Evolutionary conservation across 352 stramenopile genomes (phyloP), one percentile per base, ranked within the genome.

Genomic region (Phytophthora foliorum): DNA sequence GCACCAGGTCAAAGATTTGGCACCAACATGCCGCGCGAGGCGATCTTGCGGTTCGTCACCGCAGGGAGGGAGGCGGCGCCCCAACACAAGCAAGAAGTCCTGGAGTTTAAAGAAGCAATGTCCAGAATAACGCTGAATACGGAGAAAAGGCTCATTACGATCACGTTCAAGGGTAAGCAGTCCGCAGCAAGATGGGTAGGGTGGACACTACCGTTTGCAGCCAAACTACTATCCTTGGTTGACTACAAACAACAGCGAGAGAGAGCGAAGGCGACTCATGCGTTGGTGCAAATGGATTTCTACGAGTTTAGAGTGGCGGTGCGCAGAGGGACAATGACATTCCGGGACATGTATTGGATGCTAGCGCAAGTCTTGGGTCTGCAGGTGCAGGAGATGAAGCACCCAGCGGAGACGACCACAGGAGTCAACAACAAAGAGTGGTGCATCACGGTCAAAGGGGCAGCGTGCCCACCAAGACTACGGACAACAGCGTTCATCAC

Each of bases 181-280:
- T 19, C 32, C 0, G 57, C 57, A 0, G 3, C 16, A 5, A 19
- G 21, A 4, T 65, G 46, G 57, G 36, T 25, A 0, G 22, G 25
- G 0, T 49, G 45, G 44, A 22, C 29, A 4, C 3, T 63, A 3
- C 55, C 42, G 1, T 27, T 55, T 2, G 45, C 44, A 11, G n/a
- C 1, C 36, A 45, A 19, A 13, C 38, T 53, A 10, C 48, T 65
- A 0, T 3, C 57, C 9, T 6, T 65, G 3, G 27, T 52, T 0
- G 48, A 57, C 24, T 65, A 65, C n/a, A 38, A 65, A 22, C 9
- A 11, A 5, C 7, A 53, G 19, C 7, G 27, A 16, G 57, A 65
- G 19, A 4, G 9, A 9, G 57, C 48, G 2, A 32, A 22, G 10
- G 24, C 3, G 0, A 57, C 46, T 10, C 27, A 57, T 16, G 46